phyloP scores from a whole-genome alignment of 2,329 filamentous ascomycete genomes.

The Calycina herbarum region DNA sequence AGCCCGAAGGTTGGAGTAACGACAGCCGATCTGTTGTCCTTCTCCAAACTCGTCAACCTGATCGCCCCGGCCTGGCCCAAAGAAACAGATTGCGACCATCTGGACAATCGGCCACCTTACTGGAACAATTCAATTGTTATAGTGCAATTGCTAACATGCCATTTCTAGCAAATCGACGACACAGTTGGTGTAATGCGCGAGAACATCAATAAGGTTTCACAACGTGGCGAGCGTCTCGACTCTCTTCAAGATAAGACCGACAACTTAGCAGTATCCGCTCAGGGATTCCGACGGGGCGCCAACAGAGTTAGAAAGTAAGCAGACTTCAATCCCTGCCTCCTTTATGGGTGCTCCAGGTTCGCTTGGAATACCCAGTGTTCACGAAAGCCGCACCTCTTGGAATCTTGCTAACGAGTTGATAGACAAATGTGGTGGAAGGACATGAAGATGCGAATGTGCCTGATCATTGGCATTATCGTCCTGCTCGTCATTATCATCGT shows the following conservation, averaged over 20 bases:
- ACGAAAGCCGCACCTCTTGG: not conserved
- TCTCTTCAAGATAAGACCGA: conserved; percentile 91
- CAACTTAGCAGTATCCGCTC: conserved; percentile 88
- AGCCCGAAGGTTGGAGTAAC: not conserved
- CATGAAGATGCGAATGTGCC: conserved; percentile 99
- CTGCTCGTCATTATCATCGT: conserved; percentile 93
- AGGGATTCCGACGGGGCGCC: conserved; percentile 93
- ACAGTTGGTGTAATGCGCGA: conserved; percentile 94
- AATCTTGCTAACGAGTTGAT: conserved; percentile 16
- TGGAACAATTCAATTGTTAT: not conserved
- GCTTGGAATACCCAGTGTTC: not conserved
- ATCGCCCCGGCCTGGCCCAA: not conserved
- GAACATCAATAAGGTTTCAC: conserved; percentile 95
- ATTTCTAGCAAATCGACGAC: conserved; percentile 86
- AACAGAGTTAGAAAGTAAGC: conserved; percentile 93
- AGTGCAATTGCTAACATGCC: conserved; percentile 24
- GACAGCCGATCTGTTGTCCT: not conserved
- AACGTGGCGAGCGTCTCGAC: conserved; percentile 88
- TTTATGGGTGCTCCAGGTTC: not conserved
- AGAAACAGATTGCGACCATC: not conserved
- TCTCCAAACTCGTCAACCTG: not conserved
- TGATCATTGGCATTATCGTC: conserved; percentile 87
- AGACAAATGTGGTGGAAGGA: conserved; percentile 49
- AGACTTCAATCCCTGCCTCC: conserved; percentile 79
- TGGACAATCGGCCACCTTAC: not conserved